Percentiles rank a stretch among this genome's conserved stretches.
Evolutionary conservation across 768 basidiomycete genomes (phyloP).

Genomic region (Lentinula detonsa): DNA sequence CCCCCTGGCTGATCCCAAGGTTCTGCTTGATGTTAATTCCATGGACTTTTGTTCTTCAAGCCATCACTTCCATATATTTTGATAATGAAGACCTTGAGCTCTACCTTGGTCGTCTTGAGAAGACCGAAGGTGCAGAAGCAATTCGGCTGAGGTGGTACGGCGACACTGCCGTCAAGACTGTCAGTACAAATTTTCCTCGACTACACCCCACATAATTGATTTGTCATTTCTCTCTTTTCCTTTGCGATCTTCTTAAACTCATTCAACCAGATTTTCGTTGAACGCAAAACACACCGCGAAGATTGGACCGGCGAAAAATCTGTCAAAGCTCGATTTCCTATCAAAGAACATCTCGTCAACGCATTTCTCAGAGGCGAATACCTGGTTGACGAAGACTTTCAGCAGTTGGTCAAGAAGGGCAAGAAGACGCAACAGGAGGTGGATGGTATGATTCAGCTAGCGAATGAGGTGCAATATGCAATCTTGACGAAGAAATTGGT

Average conservation of each 20-base stretch:
- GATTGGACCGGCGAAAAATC: slow-evolving; percentile 99
- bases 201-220: background rate
- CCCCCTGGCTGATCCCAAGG: no score
- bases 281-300: slow-evolving; percentile 90
- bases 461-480: slow-evolving; percentile 95
- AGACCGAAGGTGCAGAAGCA: slow-evolving; percentile 98
- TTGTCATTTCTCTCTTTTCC: background rate
- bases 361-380: slow-evolving; percentile 86
- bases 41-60: slow-evolving; percentile 26
- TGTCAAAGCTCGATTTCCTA: slow-evolving; percentile 93
- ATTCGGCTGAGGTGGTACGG: slow-evolving; percentile 98
- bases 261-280: slow-evolving; percentile 67
- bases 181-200: slow-evolving; percentile 25
- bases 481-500: slow-evolving; percentile 72
- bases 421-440: slow-evolving; percentile 92
- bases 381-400: slow-evolving; percentile 91
- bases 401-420: slow-evolving; percentile 77
- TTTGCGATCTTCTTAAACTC: background rate
- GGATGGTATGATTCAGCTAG: slow-evolving; percentile 91
- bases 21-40: no score
- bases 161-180: slow-evolving; percentile 74
- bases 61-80: slow-evolving; percentile 96
- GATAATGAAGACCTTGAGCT: slow-evolving; percentile 94
- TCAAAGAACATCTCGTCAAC: slow-evolving; percentile 92
- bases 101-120: slow-evolving; percentile 94